Conservation (phyloP, 1,139 yeast species). For the Diutina pseudorugosa region DNA sequence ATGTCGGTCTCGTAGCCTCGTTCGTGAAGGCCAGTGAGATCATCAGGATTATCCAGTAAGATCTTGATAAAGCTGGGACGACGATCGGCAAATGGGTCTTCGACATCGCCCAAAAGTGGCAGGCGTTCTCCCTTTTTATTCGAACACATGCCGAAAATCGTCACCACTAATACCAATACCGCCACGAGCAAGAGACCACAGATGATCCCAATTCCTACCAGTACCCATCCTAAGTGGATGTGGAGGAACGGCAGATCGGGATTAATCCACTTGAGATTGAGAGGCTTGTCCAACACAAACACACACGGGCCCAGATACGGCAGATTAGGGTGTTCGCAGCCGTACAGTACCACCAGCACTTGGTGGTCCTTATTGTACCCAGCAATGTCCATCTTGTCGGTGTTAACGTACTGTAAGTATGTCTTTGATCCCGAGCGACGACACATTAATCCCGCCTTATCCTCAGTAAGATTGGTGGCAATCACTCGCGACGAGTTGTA, state of each 20-base stretch:
- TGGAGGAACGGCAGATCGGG: slow-evolving; percentile 30
- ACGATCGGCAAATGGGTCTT: not conserved
- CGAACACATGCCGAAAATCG: not conserved
- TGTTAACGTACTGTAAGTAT: slow-evolving; percentile 19
- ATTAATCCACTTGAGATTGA: slow-evolving; percentile 44
- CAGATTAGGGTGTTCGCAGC: slow-evolving; percentile 42
- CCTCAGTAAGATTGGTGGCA: slow-evolving; percentile 24
- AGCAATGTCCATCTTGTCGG: slow-evolving; percentile 15
- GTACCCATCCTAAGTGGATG: slow-evolving; percentile 51
- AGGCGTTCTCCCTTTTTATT: not conserved
- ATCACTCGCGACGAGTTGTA: slow-evolving; percentile 6
- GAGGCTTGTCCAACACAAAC: slow-evolving; percentile 58
- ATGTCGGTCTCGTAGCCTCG: slow-evolving; percentile 3
- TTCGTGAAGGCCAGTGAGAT: not conserved
- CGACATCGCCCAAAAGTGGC: not conserved
- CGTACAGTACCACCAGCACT: slow-evolving; percentile 52
- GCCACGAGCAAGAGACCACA: slow-evolving; percentile 34
- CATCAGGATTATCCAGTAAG: not conserved
- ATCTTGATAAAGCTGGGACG: not conserved
- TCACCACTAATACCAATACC: not conserved
- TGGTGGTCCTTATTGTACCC: slow-evolving; percentile 51
- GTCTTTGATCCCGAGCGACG: slow-evolving; percentile 26
- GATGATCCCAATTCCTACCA: slow-evolving; percentile 54
- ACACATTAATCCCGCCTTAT: slow-evolving; percentile 29
- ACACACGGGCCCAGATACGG: slow-evolving; percentile 38